Conservation (phyloP, 139 green algal genomes). For the Picocystis salinarum region DNA sequence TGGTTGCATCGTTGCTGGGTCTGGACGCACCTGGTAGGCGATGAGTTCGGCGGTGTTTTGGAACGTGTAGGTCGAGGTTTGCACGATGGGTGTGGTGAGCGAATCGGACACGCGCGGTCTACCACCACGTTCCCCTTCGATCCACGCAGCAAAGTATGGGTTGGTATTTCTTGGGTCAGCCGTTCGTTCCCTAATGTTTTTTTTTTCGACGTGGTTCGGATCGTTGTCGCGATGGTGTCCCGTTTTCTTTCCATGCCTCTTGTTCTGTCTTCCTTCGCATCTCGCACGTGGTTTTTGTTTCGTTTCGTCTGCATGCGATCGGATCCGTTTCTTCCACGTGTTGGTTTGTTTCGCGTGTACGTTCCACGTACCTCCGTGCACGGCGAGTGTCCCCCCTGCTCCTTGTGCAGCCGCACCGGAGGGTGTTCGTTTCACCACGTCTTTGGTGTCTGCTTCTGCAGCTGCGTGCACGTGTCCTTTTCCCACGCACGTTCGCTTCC, state of each 20-base stretch:
- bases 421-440: no score
- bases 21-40: conserved; percentile 29
- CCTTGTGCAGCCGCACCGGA: no score
- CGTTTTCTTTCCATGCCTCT: neutral
- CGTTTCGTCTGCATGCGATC: no score
- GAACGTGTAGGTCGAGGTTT: conserved; percentile 93
- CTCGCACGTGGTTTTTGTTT: no score
- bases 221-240: neutral
- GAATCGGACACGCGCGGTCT: conserved; percentile 67
- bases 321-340: no score
- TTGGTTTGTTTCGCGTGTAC: no score
- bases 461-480: no score
- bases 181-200: neutral
- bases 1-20: neutral
- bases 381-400: no score
- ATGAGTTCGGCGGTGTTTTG: conserved; percentile 69
- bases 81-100: conserved; percentile 90
- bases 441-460: no score
- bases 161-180: neutral
- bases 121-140: conserved; percentile 52
- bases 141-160: conserved; percentile 3
- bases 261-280: no score
- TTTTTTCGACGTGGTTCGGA: neutral
- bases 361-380: no score
- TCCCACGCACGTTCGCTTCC: no score